Evolutionary conservation across 2,329 filamentous ascomycete genomes (phyloP), one percentile per base, ranked within the genome.

Genomic region (Tolypocladium ophioglossoides): DNA sequence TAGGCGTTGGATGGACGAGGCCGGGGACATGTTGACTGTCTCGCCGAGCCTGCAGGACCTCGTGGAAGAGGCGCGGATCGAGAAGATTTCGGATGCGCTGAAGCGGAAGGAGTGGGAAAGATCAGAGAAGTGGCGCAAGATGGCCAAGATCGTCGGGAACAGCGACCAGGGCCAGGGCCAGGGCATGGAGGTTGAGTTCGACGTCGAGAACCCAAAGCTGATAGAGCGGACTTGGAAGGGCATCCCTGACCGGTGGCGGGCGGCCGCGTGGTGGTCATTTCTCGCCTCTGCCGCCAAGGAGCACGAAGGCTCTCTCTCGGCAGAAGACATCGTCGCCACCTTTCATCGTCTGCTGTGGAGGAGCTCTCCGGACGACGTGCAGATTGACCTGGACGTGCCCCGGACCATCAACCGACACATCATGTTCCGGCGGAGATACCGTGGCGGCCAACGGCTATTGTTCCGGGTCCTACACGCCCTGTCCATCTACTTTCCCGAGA

Each of bases 331-430:
- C 50, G 82, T 90, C 40, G 76, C 79, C 44, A 76, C 80, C 34
- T 96, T 90, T 66, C 80, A 88, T 66, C 79, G 82, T 46, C 79
- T 95, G 32, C 86, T 95, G 64, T 75, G 83, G 18, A 74, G 84
- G 56, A 83, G 83, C 53, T 96, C 88, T 3, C 85, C 90, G 0
- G 94, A 99, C 66, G 94, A 99, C 68, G 85, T 92, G 24, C 94
- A 99, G 72, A 99, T 99, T 63, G 94, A 99, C 68, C 83, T 97
- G 46, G 94, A 99, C 68, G 94, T 99, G 20, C 94, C 94, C 1
- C 82, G 94, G 53, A 97, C 94, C 5, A 95, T 99, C 68, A 95
- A 84, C 68, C 84, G 88, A 58, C 94, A 99, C 71, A 92, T 99
- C 69, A 96, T 99, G 92, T 99, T 99, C 67, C 84, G 94, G 48